Evolutionary conservation across 2,329 filamentous ascomycete species (phyloP), one percentile per base, ranked within the genome.

Genomic region (Neocucurbitaria cava): DNA sequence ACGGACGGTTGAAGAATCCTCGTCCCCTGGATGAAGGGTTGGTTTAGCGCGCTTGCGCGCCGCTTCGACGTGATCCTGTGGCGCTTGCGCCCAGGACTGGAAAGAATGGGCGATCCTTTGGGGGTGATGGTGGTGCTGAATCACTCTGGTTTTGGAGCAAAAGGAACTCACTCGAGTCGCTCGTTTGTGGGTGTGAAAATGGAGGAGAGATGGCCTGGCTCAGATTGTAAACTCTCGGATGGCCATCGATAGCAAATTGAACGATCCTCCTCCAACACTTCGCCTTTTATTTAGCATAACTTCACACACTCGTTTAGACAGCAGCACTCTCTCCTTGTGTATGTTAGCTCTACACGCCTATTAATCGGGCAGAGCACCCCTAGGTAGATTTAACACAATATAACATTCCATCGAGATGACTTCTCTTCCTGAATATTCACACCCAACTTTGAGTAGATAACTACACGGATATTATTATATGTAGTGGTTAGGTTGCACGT

Each of bases 21-120:
- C 72, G 70, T 76, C 72, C 68, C 62, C 46, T 58, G 70, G 73
- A 76, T 74, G 70, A 52, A 71, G 73, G 73, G 73, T 73, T 76
- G 73, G 73, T 72, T 72, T 66, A 62, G 69, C 64, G 63, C 64
- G 56, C 51, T 58, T 58, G 13, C 39, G 66, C 67, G 67, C 67
- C 66, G 63, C 54, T 61, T 43, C 59, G 66, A 68, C 65, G 68
- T 61, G 70, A 72, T 72, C 64, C 67, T 61, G 69, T 65, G 66
- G 66, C 64, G 64, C 66, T 68, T 64, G 64, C 57, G 61, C 65
- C 68, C 66, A 61, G 64, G 61, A 64, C 65, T 61, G 53, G 59
- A 38, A 47, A 41, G 52, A 49, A 54, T 56, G 47, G 30, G 52
- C 35, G 48, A 50, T 58, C n/a, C n/a, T 59, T 58, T 39, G 52